Base-by-base conservation (phyloP, 768 basidiomycete species). In the Lanmaoa pseudosensibilis region DNA sequence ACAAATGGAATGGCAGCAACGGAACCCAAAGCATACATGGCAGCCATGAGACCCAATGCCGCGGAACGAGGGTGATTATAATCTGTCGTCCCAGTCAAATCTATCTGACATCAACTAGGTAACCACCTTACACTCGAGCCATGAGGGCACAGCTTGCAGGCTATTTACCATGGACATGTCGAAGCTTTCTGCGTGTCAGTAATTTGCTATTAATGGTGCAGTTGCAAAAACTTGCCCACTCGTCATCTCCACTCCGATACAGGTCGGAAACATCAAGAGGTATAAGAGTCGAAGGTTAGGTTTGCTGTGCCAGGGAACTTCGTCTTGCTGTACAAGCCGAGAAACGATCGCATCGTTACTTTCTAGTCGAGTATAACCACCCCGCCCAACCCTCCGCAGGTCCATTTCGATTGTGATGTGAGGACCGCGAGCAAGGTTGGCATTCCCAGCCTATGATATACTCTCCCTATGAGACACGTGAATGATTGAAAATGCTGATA, bases 81-180 rank as follows among this genome's bases (percentile, higher is more conserved):
- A 67, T 81, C 84, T 86, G 40, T 4, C 13, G 2, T 48, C n/a
- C 25, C 0, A 16, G 46, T 55, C 18, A 58, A 45, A 4, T 1
- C 5, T 11, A 19, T 46, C 27, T 38, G 3, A 50, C 25, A 16
- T 6, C 11, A n/a, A 41, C 18, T 33, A 38, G 30, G 5, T n/a
- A 27, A 45, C n/a, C 2, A 11, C 48, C 78, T 59, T 46, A 85
- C 84, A 85, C 4, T 69, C 70, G 58, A 80, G 74, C 82, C 83
- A 86, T 0, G 82, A 79, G 21, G 77, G 68, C 5, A 85, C 82
- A 0, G 83, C 81, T 66, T 86, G 84, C 40, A 86, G 63, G 37
- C 83, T 83, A 61, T 83, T 85, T 64, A 85, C 74, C 83, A 85
- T 85, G 6, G 83, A 83, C 0, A 83, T 82, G 9, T 67, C 65